Evolutionary conservation across 148 eudicot species (phyloP), one percentile per base, ranked within the genome.

Genomic region (Rhododendron molle): DNA sequence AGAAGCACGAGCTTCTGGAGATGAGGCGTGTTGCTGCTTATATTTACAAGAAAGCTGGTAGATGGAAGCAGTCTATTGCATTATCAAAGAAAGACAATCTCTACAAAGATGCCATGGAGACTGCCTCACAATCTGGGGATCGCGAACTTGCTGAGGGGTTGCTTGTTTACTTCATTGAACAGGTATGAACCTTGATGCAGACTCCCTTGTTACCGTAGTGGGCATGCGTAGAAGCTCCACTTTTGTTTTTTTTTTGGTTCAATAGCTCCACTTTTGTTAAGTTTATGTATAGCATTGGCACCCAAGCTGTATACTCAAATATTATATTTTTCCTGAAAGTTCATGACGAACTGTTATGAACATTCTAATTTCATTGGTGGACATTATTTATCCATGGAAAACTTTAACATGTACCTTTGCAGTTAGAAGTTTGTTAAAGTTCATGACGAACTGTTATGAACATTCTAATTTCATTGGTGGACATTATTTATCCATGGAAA

Each of bases 21-120:
- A 95, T 96, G 98, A 92, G 99, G 88, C 98, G 99, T 79, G 95
- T 96, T 87, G 99, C 99, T 73, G 98, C 99, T 81, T 95, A 95
- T 80, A 96, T 96, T 52, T 96, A 96, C 89, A 96, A 95, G 86
- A 96, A 96, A 88, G 98, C 97, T n/a, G 98, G 98, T 83, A 91
- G 99, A 86, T 96, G 99, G 99, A 96, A 95, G 97, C 99, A 92
- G 82, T 96, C 99, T 30, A 96, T 96, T 87, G 93, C 97, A 49
- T 86, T 96, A 92, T 96, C 99, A 43, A 96, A 96, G 93, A 96
- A 95, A 85, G 98, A 96, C 88, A 92, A 89, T 83, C 93, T 92
- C 43, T 96, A 95, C 93, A 96, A 94, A 88, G 99, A 96, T 91
- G 98, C 98, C 79, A 96, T 96, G 99, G 99, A 96, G 89, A 96